phyloP scores from a whole-genome alignment of 164 flowering plant genomes.

The Hamamelis virginiana region DNA sequence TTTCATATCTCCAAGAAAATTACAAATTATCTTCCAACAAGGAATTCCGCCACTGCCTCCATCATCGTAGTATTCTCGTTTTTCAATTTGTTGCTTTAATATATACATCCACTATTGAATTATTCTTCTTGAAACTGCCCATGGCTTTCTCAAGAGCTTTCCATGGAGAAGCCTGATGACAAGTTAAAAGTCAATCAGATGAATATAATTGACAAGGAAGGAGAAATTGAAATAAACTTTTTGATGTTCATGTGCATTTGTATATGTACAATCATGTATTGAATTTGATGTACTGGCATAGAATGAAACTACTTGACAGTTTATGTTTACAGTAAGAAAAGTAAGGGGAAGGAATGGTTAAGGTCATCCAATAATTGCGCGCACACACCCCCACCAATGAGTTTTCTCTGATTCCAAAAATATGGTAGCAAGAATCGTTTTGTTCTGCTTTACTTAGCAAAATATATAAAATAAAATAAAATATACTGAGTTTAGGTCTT shows the following conservation, averaged over 20 bases:
- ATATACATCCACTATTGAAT: conserved; percentile 61
- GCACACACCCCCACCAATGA: no score
- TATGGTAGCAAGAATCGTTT: no score
- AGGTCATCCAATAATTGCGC: no score
- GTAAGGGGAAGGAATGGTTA: no score
- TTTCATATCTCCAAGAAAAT: no score
- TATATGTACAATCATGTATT: not conserved
- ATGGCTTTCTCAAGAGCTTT: conserved; percentile 55
- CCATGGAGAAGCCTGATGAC: conserved; percentile 63
- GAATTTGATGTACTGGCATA: not conserved
- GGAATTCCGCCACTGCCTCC: conserved; percentile 43
- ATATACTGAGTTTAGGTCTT: no score
- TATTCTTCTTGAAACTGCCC: conserved; percentile 47
- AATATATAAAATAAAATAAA: no score
- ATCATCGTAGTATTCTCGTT: conserved; percentile 50
- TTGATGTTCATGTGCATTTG: not conserved
- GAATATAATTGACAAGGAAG: not conserved
- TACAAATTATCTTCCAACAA: no score
- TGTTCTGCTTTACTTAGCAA: no score
- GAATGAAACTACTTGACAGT: no score
- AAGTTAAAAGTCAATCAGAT: not conserved
- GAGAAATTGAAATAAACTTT: not conserved
- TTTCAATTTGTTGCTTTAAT: conserved; percentile 62
- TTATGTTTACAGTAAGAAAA: no score
- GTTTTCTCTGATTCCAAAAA: no score